A percentile compares a stretch with the other conserved stretches of the same genome.
These are phyloP conservation scores for Colletotrichum eremochloae DNA, from an alignment of 2,329 filamentous ascomycete genomes.

Conservation along the genomic window DNA sequence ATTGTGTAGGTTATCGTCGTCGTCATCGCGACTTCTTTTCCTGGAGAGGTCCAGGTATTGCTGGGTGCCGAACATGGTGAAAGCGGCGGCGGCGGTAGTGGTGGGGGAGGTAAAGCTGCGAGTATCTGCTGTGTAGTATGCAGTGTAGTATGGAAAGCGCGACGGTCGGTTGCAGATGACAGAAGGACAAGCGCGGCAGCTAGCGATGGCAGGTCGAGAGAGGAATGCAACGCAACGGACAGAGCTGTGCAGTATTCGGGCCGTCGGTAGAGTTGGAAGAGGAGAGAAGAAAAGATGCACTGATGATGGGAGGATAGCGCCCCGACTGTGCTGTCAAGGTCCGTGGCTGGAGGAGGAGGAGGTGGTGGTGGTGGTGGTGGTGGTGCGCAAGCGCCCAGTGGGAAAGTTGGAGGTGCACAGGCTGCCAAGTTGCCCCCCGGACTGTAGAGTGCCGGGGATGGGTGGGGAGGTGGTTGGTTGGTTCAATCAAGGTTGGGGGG, in stretches of 20 bases:
- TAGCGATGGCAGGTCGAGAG: not conserved
- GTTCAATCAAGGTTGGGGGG: constrained; percentile 6
- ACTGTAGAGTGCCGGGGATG: constrained; percentile 42
- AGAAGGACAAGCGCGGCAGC: constrained; percentile 1
- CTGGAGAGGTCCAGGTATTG: constrained; percentile 22
- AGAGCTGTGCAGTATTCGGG: not conserved
- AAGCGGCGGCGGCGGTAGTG: not conserved
- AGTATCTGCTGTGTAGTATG: constrained; percentile 5
- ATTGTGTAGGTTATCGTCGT: constrained; percentile 57
- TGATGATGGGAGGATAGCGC: constrained; percentile 11
- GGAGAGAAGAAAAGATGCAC: not conserved
- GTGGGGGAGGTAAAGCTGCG: not conserved
- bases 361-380: not conserved
- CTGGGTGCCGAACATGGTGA: constrained; percentile 32
- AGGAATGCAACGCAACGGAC: not conserved
- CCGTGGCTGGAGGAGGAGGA: constrained; percentile 8
- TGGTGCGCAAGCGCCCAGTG: not conserved
- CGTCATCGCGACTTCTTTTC: constrained; percentile 54
- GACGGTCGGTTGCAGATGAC: not conserved
- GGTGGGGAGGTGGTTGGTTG: constrained; percentile 34
- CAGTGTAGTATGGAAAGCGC: not conserved
- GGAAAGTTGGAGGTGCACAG: constrained; percentile 11
- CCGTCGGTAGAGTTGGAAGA: not conserved
- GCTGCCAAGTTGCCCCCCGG: constrained; percentile 39
- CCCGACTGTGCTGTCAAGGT: constrained; percentile 10